Percentiles rank a stretch among this genome's conserved stretches.
These are phyloP conservation scores for Irpex lacteus DNA, from an alignment of 1,284 basidiomycete genomes.

Conservation along the genomic window DNA sequence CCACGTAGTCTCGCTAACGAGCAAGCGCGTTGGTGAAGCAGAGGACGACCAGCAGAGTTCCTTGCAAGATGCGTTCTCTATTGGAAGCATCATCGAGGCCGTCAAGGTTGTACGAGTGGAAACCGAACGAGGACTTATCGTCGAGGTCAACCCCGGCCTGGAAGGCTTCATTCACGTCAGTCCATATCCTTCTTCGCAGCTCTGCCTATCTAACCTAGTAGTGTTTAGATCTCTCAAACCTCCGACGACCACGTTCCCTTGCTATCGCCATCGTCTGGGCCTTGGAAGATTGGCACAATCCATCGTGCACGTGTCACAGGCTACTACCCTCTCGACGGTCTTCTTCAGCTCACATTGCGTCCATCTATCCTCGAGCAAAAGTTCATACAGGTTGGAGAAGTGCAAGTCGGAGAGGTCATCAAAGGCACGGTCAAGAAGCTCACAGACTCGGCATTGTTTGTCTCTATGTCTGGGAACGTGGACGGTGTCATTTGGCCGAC, in stretches of 20 bases:
- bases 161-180: conserved; percentile 87
- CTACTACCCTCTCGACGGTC: conserved; percentile 84
- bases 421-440: conserved; percentile 86
- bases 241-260: conserved; percentile 88
- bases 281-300: conserved; percentile 76
- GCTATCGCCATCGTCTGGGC: conserved; percentile 66
- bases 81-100: conserved; percentile 71
- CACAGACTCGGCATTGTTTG: conserved; percentile 77
- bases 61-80: conserved; percentile 60
- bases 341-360: conserved; percentile 85
- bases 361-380: conserved; percentile 82
- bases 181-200: conserved; percentile 13
- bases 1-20: conserved; percentile 64
- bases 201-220: not conserved
- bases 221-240: conserved; percentile 82
- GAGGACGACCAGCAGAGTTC: conserved; percentile 28
- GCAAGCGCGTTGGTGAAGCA: conserved; percentile 33
- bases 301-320: conserved; percentile 92
- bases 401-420: conserved; percentile 80
- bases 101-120: conserved; percentile 78
- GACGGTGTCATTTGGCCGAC: conserved; percentile 94
- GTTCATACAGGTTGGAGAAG: conserved; percentile 85
- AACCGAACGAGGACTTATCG: conserved; percentile 77
- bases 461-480: conserved; percentile 81
- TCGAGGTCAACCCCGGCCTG: conserved; percentile 61